Percentiles rank a stretch among this genome's conserved stretches.
Conservation (phyloP, 148 eudicot species). For the Chenopodium formosanum region DNA sequence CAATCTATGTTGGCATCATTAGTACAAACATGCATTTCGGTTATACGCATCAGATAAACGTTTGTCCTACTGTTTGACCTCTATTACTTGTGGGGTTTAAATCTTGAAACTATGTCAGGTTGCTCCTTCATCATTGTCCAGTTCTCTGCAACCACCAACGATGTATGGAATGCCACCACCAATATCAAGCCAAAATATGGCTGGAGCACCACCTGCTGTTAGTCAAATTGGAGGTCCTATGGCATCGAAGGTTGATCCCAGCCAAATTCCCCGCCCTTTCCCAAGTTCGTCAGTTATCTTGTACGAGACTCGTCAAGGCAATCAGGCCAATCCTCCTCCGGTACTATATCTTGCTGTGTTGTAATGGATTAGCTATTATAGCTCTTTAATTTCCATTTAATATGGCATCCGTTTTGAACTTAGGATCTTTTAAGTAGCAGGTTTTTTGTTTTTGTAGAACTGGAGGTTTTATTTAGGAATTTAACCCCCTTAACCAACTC, state of each 20-base stretch:
- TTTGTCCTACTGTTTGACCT: background rate
- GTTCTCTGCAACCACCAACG: conserved; percentile 57
- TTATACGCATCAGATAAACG: background rate
- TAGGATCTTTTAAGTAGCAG: background rate
- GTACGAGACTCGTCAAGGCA: conserved; percentile 90
- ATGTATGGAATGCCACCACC: conserved; percentile 82
- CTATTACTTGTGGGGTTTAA: conserved; percentile 20
- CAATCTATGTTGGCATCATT: background rate
- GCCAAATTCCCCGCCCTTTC: conserved; percentile 86
- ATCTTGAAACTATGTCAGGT: conserved; percentile 34
- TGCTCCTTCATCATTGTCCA: conserved; percentile 57
- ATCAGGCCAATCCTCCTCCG: conserved; percentile 98
- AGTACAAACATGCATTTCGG: background rate
- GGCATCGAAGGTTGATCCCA: conserved; percentile 82
- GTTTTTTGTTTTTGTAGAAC: background rate
- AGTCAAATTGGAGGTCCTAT: conserved; percentile 50
- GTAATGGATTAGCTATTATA: background rate
- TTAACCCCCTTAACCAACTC: background rate
- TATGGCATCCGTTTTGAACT: background rate
- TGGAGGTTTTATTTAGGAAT: background rate
- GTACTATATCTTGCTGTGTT: conserved; percentile 39
- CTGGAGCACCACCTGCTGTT: conserved; percentile 54
- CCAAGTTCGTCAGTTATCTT: conserved; percentile 56
- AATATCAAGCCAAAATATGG: conserved; percentile 57
- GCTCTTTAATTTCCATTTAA: background rate